Conservation (phyloP, 2,329 filamentous ascomycete species). For the Neofusicoccum parvum region DNA sequence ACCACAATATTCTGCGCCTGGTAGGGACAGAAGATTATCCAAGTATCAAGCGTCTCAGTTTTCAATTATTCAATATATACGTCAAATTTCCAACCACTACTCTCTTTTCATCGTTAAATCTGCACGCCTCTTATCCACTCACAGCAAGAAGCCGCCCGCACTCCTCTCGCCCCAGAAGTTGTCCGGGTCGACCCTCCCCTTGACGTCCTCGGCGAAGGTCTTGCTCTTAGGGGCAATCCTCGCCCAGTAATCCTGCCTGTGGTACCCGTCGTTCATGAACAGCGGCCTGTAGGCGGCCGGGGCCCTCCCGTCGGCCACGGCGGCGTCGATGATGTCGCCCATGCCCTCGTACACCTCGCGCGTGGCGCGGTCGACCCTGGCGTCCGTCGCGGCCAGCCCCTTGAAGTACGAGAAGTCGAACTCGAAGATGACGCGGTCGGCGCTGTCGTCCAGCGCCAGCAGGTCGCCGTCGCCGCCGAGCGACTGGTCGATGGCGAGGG, state of each 20-base stretch:
- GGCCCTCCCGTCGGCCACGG: constrained; percentile 37
- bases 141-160: constrained; percentile 38
- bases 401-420: constrained; percentile 45
- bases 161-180: constrained; percentile 45
- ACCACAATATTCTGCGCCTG: no score
- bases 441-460: constrained; percentile 42
- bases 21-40: no score
- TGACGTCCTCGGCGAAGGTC: constrained; percentile 36
- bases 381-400: constrained; percentile 32
- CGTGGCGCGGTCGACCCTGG: constrained; percentile 42
- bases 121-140: background rate
- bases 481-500: constrained; percentile 19
- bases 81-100: background rate
- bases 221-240: constrained; percentile 34
- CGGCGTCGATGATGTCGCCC: constrained; percentile 37
- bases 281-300: constrained; percentile 46
- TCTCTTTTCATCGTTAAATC: background rate
- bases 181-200: constrained; percentile 43
- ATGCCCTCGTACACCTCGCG: constrained; percentile 42
- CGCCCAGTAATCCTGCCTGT: constrained; percentile 48
- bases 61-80: no score
- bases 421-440: constrained; percentile 50
- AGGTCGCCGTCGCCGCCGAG: constrained; percentile 33
- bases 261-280: constrained; percentile 52
- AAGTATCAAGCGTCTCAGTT: no score